Conservation (phyloP, 768 basidiomycete genomes). For the Termitomyces sp. region DNA sequence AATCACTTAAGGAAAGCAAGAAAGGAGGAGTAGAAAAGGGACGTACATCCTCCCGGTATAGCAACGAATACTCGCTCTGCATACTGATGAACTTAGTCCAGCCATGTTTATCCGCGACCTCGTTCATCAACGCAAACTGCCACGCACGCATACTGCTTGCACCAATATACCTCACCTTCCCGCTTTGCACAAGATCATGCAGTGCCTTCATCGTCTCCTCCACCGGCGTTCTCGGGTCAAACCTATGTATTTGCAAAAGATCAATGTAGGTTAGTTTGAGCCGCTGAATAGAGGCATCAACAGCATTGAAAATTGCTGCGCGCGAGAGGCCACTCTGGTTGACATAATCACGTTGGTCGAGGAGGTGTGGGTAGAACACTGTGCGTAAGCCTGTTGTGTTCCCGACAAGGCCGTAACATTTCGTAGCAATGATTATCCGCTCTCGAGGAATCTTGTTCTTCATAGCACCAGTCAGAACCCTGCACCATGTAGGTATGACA, state of each 20-base stretch:
- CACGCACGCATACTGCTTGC: constrained; percentile 44
- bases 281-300: constrained; percentile 27
- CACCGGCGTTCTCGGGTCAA: constrained; percentile 27
- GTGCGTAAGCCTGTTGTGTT: neutral
- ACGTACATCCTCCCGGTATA: constrained; percentile 49
- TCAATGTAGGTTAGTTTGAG: constrained; percentile 27
- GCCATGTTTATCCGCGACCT: constrained; percentile 37
- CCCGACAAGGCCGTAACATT: constrained; percentile 11
- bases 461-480: constrained; percentile 6
- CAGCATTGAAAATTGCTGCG: constrained; percentile 30
- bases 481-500: neutral
- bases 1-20: neutral
- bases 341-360: constrained; percentile 11
- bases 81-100: constrained; percentile 57
- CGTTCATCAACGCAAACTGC: constrained; percentile 42
- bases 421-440: constrained; percentile 10
- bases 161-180: constrained; percentile 42
- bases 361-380: neutral
- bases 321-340: constrained; percentile 17
- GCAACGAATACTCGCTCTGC: constrained; percentile 50
- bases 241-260: constrained; percentile 41
- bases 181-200: constrained; percentile 38
- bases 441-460: constrained; percentile 14
- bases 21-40: neutral
- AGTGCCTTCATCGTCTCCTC: constrained; percentile 45